Evolutionary conservation across 352 stramenopile genomes (phyloP).

Genomic region (Blastocystis sp.): DNA sequence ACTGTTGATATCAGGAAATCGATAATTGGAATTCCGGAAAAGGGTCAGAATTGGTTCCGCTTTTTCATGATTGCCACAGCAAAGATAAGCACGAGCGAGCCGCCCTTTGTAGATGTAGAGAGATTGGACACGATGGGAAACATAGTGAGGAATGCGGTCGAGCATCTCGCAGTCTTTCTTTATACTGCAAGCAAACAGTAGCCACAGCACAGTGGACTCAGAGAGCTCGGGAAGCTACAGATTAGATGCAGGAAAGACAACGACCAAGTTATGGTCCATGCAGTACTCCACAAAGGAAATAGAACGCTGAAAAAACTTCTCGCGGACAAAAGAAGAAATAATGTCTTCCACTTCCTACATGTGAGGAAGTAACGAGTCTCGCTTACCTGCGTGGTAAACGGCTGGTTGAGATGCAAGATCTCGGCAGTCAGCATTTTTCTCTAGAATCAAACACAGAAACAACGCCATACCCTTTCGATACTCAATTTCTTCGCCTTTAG

Average conservation of each 20-base stretch:
- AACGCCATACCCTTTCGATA: background rate
- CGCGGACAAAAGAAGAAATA: background rate
- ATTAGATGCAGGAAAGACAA: background rate
- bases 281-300: slow-evolving; percentile 26
- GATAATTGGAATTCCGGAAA: background rate
- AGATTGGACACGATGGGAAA: background rate
- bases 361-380: background rate
- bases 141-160: background rate
- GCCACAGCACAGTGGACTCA: background rate
- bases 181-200: slow-evolving; percentile 17
- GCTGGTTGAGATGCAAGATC: background rate
- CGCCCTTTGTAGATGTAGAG: slow-evolving; percentile 21
- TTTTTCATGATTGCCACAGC: background rate
- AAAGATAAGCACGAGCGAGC: background rate
- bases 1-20: slow-evolving; percentile 10
- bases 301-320: slow-evolving; percentile 22
- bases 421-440: slow-evolving; percentile 23
- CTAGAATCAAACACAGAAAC: background rate
- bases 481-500: slow-evolving; percentile 2
- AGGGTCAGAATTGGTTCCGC: background rate
- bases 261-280: slow-evolving; percentile 28
- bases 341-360: slow-evolving; percentile 33
- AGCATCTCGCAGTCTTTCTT: background rate
- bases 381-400: slow-evolving; percentile 1
- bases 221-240: background rate